Conservation (phyloP, 23 red algal species). For the Gracilaria domingensis region DNA sequence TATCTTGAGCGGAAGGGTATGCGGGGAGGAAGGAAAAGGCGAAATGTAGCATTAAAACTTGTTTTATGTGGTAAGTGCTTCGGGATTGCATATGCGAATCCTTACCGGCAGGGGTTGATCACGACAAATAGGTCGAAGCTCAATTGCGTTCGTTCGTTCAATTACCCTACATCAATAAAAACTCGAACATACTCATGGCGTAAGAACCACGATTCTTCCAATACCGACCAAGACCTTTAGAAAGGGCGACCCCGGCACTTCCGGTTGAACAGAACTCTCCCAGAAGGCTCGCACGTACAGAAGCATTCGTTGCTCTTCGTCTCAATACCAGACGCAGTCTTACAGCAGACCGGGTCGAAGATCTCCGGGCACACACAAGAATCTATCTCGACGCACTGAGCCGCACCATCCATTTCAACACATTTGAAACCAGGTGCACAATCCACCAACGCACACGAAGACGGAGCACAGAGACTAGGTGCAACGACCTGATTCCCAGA, state of each 20-base stretch:
- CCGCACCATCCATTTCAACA: background rate
- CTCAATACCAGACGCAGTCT: background rate
- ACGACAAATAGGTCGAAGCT: no score
- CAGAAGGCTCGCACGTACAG: constrained; percentile 13
- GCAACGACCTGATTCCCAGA: background rate
- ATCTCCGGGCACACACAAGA: background rate
- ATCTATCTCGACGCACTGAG: background rate
- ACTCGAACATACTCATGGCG: background rate
- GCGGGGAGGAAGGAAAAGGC: no score
- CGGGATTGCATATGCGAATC: no score
- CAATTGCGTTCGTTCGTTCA: no score
- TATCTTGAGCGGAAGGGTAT: no score
- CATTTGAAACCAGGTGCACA: background rate
- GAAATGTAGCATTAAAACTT: no score
- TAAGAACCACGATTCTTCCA: no score
- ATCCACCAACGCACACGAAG: background rate
- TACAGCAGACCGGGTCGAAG: background rate
- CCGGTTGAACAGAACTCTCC: background rate
- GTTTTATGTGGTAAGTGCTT: no score
- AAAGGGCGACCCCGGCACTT: no score
- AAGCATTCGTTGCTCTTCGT: constrained; percentile 15
- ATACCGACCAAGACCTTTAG: no score
- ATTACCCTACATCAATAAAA: no score
- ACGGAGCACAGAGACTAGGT: background rate
- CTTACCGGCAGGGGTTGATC: no score